Base-by-base conservation (phyloP, 2,329 filamentous ascomycete species). In the Fusarium sp. region DNA sequence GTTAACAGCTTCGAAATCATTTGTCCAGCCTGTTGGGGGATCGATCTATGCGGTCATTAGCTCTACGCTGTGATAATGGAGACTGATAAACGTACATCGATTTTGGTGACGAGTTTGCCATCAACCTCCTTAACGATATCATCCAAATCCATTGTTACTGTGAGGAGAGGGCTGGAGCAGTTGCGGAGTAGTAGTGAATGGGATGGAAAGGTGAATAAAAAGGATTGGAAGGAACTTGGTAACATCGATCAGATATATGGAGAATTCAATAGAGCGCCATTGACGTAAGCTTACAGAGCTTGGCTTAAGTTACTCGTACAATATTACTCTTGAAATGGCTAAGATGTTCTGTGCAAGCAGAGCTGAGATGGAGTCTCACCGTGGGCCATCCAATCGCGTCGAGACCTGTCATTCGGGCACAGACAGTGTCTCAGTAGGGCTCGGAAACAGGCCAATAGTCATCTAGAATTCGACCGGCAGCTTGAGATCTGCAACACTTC, bases 11-110 rank as follows among this genome's bases (percentile, higher is more conserved):
- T 25, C 23, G 16, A 25, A 12, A 12, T 44, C 23, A 19, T 14
- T 19, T 25, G 42, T 25, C 42, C 16, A 44, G 16, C 42, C 18
- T 23, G 3, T 10, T 4, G 39, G 39, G 14, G 39, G 39, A 16
- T 41, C 39, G n/a, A 41, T 23, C 39, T 41, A 4, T 5, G 4
- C 5, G 0, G 14, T 2, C 9, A 16, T 41, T 23, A 23, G 14
- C 39, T 23, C 3, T 23, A 14, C 8, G n/a, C 0, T 23, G 14
- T 16, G 8, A 1, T 23, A 3, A 41, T 23, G 3, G 38, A n/a
- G n/a, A 10, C 9, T 10, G 14, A 23, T 16, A 6, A 16, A 23
- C 14, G 14, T 2, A 41, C 39, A 16, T 41, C 39, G 8, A 41
- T 23, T 23, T 41, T 41, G 5, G 39, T 41, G 2, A 41, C n/a